Percentiles rank a stretch among this genome's conserved stretches.
phyloP scores from a whole-genome alignment of 257 asterid species.

The Petunia axillaris region DNA sequence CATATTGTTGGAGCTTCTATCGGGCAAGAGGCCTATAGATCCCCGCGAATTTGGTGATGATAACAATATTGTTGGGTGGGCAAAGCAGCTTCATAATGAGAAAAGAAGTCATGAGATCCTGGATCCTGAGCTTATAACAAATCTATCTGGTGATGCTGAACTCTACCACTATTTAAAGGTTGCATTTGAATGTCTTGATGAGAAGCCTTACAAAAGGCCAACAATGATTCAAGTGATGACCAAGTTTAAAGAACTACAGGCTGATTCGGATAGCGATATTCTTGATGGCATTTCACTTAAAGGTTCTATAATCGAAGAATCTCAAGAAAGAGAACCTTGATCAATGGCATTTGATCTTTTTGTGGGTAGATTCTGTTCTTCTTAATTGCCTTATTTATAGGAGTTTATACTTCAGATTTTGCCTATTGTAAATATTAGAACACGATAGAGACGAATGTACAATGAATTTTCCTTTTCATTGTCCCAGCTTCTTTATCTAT shows the following conservation, averaged over 20 bases:
- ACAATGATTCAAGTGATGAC: constrained; percentile 98
- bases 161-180: constrained; percentile 69
- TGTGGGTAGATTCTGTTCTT: constrained; percentile 13
- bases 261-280: constrained; percentile 71
- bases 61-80: constrained; percentile 96
- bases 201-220: constrained; percentile 77
- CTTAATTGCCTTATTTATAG: constrained; percentile 1
- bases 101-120: constrained; percentile 66
- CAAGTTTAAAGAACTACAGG: constrained; percentile 77
- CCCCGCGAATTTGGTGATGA: constrained; percentile 79
- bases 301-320: constrained; percentile 73
- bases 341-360: constrained; percentile 3
- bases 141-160: constrained; percentile 64
- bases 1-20: constrained; percentile 81
- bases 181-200: constrained; percentile 88
- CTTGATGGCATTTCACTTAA: constrained; percentile 82
- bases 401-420: constrained; percentile 24
- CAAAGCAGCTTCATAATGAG: constrained; percentile 65
- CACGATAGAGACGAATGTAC: neutral
- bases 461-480: neutral
- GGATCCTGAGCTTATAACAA: constrained; percentile 61
- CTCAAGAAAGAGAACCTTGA: constrained; percentile 62
- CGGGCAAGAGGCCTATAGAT: constrained; percentile 91
- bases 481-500: neutral
- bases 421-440: constrained; percentile 22